A percentile compares a stretch with the other conserved stretches of the same genome.
Conservation (phyloP, 2,329 filamentous ascomycete genomes). For the Clonostachys sp. region DNA sequence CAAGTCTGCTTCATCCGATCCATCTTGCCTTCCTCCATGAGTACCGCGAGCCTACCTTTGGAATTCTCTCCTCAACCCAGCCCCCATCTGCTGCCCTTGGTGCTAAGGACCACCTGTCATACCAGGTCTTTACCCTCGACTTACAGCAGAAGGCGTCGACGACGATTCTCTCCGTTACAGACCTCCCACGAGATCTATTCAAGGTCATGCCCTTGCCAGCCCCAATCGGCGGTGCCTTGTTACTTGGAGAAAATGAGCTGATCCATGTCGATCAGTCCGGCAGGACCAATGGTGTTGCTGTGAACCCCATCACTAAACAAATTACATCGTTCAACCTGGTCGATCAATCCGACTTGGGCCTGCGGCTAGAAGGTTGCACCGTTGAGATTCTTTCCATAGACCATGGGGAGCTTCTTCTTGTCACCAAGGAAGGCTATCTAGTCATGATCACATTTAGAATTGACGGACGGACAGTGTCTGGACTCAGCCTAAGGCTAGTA, state of each 20-base stretch:
- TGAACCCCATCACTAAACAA: constrained; percentile 84
- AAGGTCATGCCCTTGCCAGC: constrained; percentile 77
- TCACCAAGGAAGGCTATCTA: constrained; percentile 71
- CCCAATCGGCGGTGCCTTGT: constrained; percentile 82
- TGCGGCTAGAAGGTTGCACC: constrained; percentile 77
- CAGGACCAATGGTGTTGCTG: constrained; percentile 85
- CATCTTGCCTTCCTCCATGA: constrained; percentile 93
- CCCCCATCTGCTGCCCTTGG: constrained; percentile 74
- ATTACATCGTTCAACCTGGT: constrained; percentile 78
- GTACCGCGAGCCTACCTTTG: constrained; percentile 96
- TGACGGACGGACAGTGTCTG: constrained; percentile 87
- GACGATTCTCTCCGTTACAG: constrained; percentile 79
- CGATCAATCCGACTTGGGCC: constrained; percentile 76
- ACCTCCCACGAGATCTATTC: constrained; percentile 83
- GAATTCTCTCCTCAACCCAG: constrained; percentile 77
- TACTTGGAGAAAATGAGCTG: constrained; percentile 84
- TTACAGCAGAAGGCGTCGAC: constrained; percentile 91
- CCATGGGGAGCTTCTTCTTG: constrained; percentile 78
- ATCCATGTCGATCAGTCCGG: constrained; percentile 96
- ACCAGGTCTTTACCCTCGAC: constrained; percentile 93
- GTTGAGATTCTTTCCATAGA: constrained; percentile 74
- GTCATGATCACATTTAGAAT: constrained; percentile 77
- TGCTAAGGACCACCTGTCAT: constrained; percentile 79
- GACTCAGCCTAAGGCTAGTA: constrained; percentile 68
- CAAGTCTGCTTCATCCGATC: constrained; percentile 80